phyloP scores from a whole-genome alignment of 1,284 basidiomycete genomes.

The Meira nashicola region DNA sequence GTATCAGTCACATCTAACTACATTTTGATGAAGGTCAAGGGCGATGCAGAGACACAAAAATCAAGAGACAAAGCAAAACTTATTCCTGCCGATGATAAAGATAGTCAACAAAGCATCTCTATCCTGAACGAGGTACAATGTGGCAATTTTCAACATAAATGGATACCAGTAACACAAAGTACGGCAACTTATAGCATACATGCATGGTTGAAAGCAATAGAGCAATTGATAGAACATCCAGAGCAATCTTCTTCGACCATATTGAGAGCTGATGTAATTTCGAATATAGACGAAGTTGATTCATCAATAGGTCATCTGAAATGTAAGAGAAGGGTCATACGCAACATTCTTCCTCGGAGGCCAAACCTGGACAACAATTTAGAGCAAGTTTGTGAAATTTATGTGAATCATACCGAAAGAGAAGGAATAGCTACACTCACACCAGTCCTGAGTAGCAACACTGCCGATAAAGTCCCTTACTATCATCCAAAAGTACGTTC shows the following conservation, averaged over 20 bases:
- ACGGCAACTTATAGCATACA: no score
- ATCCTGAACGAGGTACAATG: no score
- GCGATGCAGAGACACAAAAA: no score
- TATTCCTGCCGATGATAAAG: no score
- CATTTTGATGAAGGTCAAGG: no score
- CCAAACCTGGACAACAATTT: slow-evolving; percentile 28
- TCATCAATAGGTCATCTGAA: not conserved
- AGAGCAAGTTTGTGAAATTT: slow-evolving; percentile 24
- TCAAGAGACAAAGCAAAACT: no score
- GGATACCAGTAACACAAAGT: no score
- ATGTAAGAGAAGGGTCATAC: not conserved
- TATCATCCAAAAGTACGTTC: slow-evolving; percentile 48
- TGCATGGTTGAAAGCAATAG: slow-evolving; percentile 34
- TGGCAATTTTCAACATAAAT: no score
- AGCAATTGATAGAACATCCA: slow-evolving; percentile 37
- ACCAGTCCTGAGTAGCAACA: not conserved
- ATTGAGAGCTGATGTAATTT: slow-evolving; percentile 39
- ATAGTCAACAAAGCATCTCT: no score
- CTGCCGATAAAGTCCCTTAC: slow-evolving; percentile 34
- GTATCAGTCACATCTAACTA: no score
- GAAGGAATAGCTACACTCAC: not conserved
- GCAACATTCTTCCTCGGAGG: slow-evolving; percentile 24
- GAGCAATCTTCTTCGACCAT: slow-evolving; percentile 46
- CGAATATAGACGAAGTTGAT: not conserved
- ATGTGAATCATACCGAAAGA: not conserved